These are phyloP conservation scores for Boechera divaricarpa DNA, from an alignment of 345 rosid species.

Conservation along the genomic window DNA sequence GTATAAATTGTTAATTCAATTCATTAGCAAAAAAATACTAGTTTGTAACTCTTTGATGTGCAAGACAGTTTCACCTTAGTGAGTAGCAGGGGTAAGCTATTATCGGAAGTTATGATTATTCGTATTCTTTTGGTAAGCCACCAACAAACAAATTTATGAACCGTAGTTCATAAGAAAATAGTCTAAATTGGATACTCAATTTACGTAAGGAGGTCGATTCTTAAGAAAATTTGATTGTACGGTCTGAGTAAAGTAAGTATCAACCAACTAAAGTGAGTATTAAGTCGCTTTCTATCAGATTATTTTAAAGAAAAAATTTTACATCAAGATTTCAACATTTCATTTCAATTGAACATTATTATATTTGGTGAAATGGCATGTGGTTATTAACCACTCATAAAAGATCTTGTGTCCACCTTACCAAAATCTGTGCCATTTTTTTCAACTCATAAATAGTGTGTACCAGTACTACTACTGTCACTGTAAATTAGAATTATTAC, in stretches of 20 bases:
- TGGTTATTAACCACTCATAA: constrained; percentile 38
- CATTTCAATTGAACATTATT: constrained; percentile 29
- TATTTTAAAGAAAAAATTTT: neutral
- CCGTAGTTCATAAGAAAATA: neutral
- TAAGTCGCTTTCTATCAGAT: constrained; percentile 28
- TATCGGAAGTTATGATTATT: neutral
- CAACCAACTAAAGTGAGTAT: constrained; percentile 33
- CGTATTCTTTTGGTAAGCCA: neutral
- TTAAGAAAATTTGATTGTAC: neutral
- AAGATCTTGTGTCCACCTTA: constrained; percentile 29
- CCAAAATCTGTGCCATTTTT: constrained; percentile 32
- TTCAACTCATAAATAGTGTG: constrained; percentile 42
- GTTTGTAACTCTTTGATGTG: neutral
- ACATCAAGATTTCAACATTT: constrained; percentile 31
- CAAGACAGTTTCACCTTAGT: neutral
- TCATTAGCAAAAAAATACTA: neutral
- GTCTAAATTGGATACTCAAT: neutral
- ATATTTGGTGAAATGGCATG: constrained; percentile 38
- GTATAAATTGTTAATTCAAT: neutral
- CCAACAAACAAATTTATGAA: neutral
- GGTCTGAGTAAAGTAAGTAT: too few relatives aligned
- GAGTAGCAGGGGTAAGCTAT: too few relatives aligned
- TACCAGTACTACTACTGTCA: constrained; percentile 32
- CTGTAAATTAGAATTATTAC: neutral
- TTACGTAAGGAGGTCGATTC: neutral